Evolutionary conservation across 441 rosid species (phyloP).

Genomic region (Brassica balearica): DNA sequence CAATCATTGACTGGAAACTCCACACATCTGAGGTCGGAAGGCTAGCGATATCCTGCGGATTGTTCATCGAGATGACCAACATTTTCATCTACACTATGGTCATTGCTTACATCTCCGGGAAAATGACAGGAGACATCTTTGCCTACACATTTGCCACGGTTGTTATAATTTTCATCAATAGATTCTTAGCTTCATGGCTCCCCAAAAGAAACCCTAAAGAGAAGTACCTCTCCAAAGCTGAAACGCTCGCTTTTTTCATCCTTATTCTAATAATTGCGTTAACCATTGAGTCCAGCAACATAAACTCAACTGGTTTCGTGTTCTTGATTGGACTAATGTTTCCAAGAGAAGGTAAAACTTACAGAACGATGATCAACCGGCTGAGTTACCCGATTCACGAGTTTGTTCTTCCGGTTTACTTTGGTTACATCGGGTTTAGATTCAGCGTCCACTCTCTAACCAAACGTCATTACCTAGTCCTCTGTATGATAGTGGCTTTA

Average conservation of each 20-base stretch:
- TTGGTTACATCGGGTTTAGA: constrained; percentile 82
- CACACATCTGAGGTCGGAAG: constrained; percentile 73
- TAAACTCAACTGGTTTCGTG: constrained; percentile 53
- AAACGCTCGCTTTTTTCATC: constrained; percentile 55
- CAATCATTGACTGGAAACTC: constrained; percentile 72
- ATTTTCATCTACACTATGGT: constrained; percentile 45
- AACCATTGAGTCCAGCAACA: constrained; percentile 50
- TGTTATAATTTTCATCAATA: constrained; percentile 50
- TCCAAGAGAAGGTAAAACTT: constrained; percentile 83
- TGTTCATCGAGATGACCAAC: constrained; percentile 66
- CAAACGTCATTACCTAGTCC: constrained; percentile 37
- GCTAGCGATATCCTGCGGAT: constrained; percentile 59
- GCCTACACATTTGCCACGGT: constrained; percentile 43
- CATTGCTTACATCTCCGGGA: constrained; percentile 38
- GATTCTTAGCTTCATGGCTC: constrained; percentile 63
- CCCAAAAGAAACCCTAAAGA: constrained; percentile 56
- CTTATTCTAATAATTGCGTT: constrained; percentile 48
- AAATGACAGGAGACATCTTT: constrained; percentile 42
- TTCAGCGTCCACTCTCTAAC: constrained; percentile 44
- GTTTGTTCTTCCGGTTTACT: constrained; percentile 82
- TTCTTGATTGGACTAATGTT: constrained; percentile 72
- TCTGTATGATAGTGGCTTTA: constrained; percentile 46
- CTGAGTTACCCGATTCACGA: constrained; percentile 72
- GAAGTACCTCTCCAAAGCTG: constrained; percentile 66
- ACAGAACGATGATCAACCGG: constrained; percentile 64